Evolutionary conservation across 257 asterid genomes (phyloP), one percentile per base, ranked within the genome.

Genomic region (Nicotiana benthamiana): DNA sequence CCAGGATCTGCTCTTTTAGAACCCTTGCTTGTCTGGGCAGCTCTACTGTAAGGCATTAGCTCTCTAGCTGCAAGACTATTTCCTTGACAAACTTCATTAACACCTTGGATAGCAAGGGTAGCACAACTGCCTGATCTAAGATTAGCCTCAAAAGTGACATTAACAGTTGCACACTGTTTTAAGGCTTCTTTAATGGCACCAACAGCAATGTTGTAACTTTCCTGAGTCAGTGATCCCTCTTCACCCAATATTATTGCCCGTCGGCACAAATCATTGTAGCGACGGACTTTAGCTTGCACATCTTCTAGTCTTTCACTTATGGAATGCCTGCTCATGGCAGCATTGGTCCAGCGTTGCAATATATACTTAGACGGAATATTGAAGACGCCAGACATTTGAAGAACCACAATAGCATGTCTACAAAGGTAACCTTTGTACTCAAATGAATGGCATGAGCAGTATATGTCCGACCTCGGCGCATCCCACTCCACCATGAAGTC

Each of bases 371-470:
- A 86, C 15, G 99, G 99, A 67, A 93, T 86, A 70, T 83, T 92
- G 82, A 91, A 95, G 76, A 95, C 90, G 52, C 99, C 99, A 22
- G 97, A 92, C 99, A 95, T 95, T 90, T 95, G 99, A 84, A 95
- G 98, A 80, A 95, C 97, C 82, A 95, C 95, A 62, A 95, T 88
- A 56, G 95, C 92, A 83, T 95, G 99, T 81, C 98, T 89, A 81
- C 98, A 95, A 18, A 93, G 97, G 75, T 90, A 92, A 74, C 99
- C 99, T 85, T 87, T 91, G 85, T 90, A 95, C 77, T 92, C 93
- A 86, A 91, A 92, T 24, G 84, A 88, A 79, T 81, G 91, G 72
- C 99, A 95, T 4, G 95, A 91, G 82, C 98, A 95, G 79, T 76
- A 84, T 82, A 93, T 80, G 17, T 90, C 89, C 10, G 89, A 91